phyloP scores from a whole-genome alignment of 2,329 filamentous ascomycete genomes.

The Botrytis sinoallii region DNA sequence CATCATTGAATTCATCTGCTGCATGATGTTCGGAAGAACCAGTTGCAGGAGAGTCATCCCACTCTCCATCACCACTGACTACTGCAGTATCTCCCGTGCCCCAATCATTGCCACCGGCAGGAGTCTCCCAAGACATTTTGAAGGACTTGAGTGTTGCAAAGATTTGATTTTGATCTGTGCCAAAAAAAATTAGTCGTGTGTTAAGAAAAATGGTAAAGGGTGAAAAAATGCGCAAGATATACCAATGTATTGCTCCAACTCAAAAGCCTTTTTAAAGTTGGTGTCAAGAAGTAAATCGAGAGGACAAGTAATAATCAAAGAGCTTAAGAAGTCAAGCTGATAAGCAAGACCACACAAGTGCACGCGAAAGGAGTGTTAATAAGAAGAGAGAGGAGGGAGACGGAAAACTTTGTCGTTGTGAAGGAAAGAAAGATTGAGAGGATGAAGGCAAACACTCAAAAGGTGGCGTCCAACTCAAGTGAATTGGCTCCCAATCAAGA shows the following conservation, averaged over 20 bases:
- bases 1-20: slow-evolving; percentile 7
- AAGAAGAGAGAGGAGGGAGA: background rate
- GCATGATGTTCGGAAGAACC: background rate
- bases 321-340: background rate
- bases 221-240: background rate
- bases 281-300: background rate
- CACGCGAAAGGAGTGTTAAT: background rate
- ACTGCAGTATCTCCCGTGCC: background rate
- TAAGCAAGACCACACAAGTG: background rate
- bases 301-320: background rate
- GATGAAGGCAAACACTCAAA: background rate
- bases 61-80: slow-evolving; percentile 2
- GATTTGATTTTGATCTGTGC: background rate
- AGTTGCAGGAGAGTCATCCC: background rate
- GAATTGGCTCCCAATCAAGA: background rate
- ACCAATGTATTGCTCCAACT: background rate
- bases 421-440: background rate
- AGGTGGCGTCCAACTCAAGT: background rate
- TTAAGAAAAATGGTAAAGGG: background rate
- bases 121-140: slow-evolving; percentile 35
- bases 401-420: background rate
- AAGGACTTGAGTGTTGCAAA: background rate
- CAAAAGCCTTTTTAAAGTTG: background rate
- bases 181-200: background rate
- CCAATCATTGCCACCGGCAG: slow-evolving; percentile 18